Conservation (phyloP, 257 asterid genomes). For the Capsicum chinense region DNA sequence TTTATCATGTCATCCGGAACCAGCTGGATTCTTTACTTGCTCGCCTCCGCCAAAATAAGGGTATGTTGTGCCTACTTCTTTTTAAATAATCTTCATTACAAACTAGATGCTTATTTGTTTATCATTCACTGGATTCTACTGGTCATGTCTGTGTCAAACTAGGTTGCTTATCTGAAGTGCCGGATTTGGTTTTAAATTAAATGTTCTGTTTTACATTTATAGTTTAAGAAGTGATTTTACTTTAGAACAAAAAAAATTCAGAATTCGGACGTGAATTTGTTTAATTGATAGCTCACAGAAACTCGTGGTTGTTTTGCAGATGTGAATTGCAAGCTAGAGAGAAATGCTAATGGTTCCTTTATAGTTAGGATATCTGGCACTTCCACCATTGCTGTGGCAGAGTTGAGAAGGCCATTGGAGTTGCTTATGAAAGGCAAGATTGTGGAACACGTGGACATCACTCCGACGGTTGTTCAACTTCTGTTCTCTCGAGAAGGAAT, state of each 20-base stretch:
- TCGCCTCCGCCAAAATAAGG: conserved; percentile 50
- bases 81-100: background rate
- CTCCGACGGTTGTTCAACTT: conserved; percentile 65
- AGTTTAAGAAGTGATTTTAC: background rate
- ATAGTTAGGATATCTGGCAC: conserved; percentile 79
- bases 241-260: background rate
- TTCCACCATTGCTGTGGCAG: conserved; percentile 81
- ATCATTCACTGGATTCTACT: conserved; percentile 1
- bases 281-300: background rate
- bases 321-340: conserved; percentile 61
- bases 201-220: background rate
- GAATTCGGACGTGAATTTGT: background rate
- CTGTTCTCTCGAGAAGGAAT: conserved; percentile 79
- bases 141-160: background rate
- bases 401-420: conserved; percentile 70
- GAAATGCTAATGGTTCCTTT: conserved; percentile 61
- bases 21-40: conserved; percentile 58
- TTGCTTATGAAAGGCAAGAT: conserved; percentile 72
- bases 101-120: background rate
- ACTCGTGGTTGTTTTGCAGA: conserved; percentile 48
- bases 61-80: conserved; percentile 41
- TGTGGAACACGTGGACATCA: conserved; percentile 59
- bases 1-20: conserved; percentile 61
- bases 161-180: background rate
- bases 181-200: background rate